Percentiles rank a stretch among this genome's conserved stretches.
These are phyloP conservation scores for Linum usitatissimum DNA, from an alignment of 345 rosid species.

Conservation along the genomic window DNA sequence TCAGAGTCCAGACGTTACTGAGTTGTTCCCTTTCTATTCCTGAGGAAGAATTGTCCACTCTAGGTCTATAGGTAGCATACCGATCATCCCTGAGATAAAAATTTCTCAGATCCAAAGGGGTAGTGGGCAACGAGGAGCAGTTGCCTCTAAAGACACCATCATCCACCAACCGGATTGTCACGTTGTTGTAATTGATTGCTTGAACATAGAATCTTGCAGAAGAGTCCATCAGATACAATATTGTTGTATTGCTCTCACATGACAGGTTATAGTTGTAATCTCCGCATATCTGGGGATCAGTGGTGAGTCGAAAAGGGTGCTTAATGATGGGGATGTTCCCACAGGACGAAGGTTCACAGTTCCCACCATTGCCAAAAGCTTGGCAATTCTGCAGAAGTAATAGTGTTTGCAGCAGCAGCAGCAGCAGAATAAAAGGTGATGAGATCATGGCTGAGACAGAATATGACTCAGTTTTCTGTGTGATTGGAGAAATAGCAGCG, in stretches of 20 bases:
- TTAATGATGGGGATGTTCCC: constrained; percentile 20
- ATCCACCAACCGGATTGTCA: constrained; percentile 15
- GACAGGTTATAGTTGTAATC: not conserved
- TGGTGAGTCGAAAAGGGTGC: constrained; percentile 19
- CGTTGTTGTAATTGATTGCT: constrained; percentile 14
- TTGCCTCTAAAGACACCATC: constrained; percentile 7
- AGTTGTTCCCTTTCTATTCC: too few species aligned
- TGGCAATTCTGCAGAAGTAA: not conserved
- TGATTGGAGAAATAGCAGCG: too few species aligned
- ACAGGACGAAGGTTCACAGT: constrained; percentile 15
- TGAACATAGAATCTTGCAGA: constrained; percentile 14
- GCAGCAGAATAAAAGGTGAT: not conserved
- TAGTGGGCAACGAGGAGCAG: constrained; percentile 11
- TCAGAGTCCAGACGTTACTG: not conserved
- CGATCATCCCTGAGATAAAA: too few species aligned
- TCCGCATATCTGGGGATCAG: constrained; percentile 15
- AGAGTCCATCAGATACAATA: not conserved
- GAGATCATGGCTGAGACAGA: too few species aligned
- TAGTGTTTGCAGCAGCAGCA: not conserved
- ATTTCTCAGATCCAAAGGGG: too few species aligned
- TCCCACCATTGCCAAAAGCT: not conserved
- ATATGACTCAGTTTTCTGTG: too few species aligned
- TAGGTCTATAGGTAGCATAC: not conserved
- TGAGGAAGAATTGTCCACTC: not conserved
- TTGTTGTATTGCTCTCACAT: constrained; percentile 20